Evolutionary conservation across 148 eudicot genomes (phyloP).

Genomic region (Vaccinium darrowii): DNA sequence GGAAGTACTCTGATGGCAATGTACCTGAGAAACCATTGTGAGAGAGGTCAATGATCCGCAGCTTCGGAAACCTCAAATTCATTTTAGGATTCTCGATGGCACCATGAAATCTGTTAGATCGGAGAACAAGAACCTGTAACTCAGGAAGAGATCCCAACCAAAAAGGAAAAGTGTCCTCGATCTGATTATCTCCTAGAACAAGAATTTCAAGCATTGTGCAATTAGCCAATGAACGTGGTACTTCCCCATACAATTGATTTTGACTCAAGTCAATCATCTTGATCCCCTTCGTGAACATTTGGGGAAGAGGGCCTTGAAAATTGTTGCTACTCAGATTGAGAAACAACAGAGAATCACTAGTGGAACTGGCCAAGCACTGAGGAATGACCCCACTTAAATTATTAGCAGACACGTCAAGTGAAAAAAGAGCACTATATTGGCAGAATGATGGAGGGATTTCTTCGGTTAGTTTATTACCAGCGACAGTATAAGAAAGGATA

Average conservation of each 20-base stretch:
- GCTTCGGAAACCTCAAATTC: background rate
- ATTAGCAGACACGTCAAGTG: background rate
- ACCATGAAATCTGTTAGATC: background rate
- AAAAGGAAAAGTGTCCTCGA: background rate
- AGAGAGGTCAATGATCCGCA: conserved; percentile 1
- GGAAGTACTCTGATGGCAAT: background rate
- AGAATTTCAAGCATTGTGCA: background rate
- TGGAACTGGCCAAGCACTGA: background rate
- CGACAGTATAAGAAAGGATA: background rate
- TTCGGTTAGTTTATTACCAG: background rate
- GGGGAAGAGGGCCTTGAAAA: background rate
- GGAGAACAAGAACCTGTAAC: background rate
- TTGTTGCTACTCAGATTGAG: background rate
- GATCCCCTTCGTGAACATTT: background rate
- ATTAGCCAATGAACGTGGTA: background rate
- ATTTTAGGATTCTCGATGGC: background rate
- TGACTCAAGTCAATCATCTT: background rate
- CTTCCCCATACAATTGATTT: background rate
- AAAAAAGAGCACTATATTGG: background rate
- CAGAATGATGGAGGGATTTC: background rate
- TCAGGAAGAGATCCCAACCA: background rate
- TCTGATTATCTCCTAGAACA: background rate
- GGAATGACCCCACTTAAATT: background rate
- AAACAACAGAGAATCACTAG: background rate
- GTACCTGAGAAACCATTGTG: background rate